Evolutionary conservation across 345 rosid genomes (phyloP), one percentile per base, ranked within the genome.

Genomic region (Acer negundo): DNA sequence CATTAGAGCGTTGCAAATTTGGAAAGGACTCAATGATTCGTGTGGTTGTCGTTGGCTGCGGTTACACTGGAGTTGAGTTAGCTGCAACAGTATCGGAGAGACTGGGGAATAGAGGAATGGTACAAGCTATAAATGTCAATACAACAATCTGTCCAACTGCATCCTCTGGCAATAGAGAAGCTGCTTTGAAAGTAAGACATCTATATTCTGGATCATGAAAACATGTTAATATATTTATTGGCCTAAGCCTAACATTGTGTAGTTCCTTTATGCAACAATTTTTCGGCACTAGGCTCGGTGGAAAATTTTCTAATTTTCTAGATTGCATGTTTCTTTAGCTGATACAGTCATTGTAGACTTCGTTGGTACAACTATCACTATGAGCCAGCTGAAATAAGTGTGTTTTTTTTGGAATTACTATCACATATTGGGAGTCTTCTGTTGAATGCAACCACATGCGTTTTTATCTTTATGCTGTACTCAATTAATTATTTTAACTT

Each of bases 81-180:
- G 99, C 99, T 87, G 99, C 99, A 51, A 93, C 98, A 42, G 69
- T 95, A 74, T 79, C 99, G 4, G 99, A 95, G 81, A 92, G 99
- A 85, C 87, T 95, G 72, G 90, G 85, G 81, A 91, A 90, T 66
- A 89, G 88, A 47, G 99, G 99, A 72, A 82, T 80, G 47, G 96
- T 95, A 47, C 93, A 87, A 70, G 93, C 92, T 77, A 88, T 95
- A 72, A 93, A 93, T 31, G 93, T 89, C 73, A 91, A 92, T 44
- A 89, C 86, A 23, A 88, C 86, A 17, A 92, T 95, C 79, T 89
- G 92, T 77, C 92, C 98, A 78, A 79, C 91, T 70, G 94, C 97
- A 13, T 93, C 97, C 69, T 72, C 93, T 76, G 99, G 99, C 75
- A 95, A 92, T 72, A 92, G 96, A 79, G 98, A 95, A 75, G 94